These are phyloP conservation scores for Colletotrichum scovillei DNA, from an alignment of 2,329 filamentous ascomycete species.

Conservation along the genomic window DNA sequence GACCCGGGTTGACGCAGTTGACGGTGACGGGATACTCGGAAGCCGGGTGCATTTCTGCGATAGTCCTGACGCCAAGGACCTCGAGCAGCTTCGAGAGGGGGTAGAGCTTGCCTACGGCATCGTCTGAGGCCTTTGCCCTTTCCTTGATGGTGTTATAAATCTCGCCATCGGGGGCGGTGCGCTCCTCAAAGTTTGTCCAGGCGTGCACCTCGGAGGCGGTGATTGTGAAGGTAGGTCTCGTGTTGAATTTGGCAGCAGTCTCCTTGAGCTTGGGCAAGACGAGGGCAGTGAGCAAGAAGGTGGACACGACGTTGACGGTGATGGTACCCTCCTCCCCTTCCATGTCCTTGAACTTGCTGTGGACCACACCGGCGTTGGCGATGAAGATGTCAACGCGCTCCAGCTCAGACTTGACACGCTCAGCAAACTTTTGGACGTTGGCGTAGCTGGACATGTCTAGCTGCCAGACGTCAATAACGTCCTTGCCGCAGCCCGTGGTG, in stretches of 20 bases:
- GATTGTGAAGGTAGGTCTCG: slow-evolving; percentile 42
- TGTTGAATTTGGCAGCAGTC: slow-evolving; percentile 41
- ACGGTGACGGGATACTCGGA: slow-evolving; percentile 52
- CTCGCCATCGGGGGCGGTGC: slow-evolving; percentile 38
- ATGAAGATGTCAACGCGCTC: slow-evolving; percentile 56
- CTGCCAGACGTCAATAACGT: slow-evolving; percentile 59
- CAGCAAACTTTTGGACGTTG: slow-evolving; percentile 57
- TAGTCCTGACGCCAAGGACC: slow-evolving; percentile 41
- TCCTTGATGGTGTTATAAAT: slow-evolving; percentile 45
- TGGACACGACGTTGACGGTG: slow-evolving; percentile 65
- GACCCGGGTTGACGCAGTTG: slow-evolving; percentile 64
- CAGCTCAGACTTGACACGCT: slow-evolving; percentile 47
- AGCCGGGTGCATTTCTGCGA: slow-evolving; percentile 35
- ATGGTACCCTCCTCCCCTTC: slow-evolving; percentile 61
- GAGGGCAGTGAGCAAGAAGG: slow-evolving; percentile 60
- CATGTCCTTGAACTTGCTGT: slow-evolving; percentile 42
- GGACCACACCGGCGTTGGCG: slow-evolving; percentile 55
- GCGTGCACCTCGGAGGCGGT: slow-evolving; percentile 43
- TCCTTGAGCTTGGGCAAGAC: slow-evolving; percentile 63
- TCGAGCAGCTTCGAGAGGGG: slow-evolving; percentile 45
- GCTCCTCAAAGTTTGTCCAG: slow-evolving; percentile 43
- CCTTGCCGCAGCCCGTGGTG: slow-evolving; percentile 38
- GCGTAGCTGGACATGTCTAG: slow-evolving; percentile 61
- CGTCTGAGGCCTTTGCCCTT: slow-evolving; percentile 17
- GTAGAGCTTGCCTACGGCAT: slow-evolving; percentile 39